Evolutionary conservation across 1,284 basidiomycete species (phyloP), one percentile per base, ranked within the genome.

Genomic region (Cryptococcus depauperatus): DNA sequence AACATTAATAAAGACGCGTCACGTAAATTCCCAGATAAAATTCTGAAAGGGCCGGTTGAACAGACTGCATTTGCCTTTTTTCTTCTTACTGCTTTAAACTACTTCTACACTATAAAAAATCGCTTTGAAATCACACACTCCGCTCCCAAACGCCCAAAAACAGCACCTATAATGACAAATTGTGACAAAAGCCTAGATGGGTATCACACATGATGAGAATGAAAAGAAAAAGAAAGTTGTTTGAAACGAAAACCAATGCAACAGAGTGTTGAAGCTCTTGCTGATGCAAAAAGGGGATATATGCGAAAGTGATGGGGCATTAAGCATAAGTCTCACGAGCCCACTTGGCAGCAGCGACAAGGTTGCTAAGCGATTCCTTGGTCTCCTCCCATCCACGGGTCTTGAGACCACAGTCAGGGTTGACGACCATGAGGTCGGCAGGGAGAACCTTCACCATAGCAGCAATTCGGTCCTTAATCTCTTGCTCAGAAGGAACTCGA

Each of bases 371-470:
- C 35, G 86, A 84, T 58, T 75, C 75, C 76, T 95, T 86, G 48
- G 89, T 93, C 79, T 97, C 92, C 72, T 84, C 83, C 92, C 91
- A 95, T 56, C 82, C 86, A 77, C 91, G 89, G 63, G 90, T 93
- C 80, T 92, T 92, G 46, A 70, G 67, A 67, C 69, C 71, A 74
- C 83, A 76, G 71, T 87, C 84, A 51, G 95, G 93, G 80, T 97
- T 97, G 75, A 97, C 78, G 71, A 91, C 87, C 72, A 88, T 80
- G 50, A 90, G 77, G 52, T 83, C 78, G 59, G 78, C 76, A 52
- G 85, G 82, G 59, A 93, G 81, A 63, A 85, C 83, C 51, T 76
- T 74, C 59, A 86, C 80, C 79, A 93, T 91, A 56, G 81, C 75
- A 72, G 81, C 79, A 71, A 98, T 79, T 64, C 91, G 87, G 62